These are phyloP conservation scores for Niebla homalea DNA, from an alignment of 495 filamentous ascomycete species.

Conservation along the genomic window DNA sequence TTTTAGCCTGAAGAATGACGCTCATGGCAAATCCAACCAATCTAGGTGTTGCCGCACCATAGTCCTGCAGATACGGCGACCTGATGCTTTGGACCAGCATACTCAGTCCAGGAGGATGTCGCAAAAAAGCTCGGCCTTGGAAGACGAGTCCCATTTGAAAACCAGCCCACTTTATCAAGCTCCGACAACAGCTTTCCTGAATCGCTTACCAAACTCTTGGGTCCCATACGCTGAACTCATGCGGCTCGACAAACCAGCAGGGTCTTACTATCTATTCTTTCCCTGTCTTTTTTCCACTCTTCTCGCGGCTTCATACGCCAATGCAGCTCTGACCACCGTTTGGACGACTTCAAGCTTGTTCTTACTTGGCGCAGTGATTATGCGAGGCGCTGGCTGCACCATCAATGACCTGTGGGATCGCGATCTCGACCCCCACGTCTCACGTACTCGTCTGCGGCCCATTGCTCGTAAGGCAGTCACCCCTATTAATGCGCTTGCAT, in stretches of 20 bases:
- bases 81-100: no score
- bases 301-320: constrained; percentile 46
- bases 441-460: constrained; percentile 72
- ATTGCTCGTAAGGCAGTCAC: constrained; percentile 78
- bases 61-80: no score
- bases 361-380: constrained; percentile 75
- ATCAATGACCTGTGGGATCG: constrained; percentile 98
- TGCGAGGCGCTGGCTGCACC: constrained; percentile 95
- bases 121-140: no score
- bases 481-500: constrained; percentile 60
- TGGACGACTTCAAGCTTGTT: constrained; percentile 61
- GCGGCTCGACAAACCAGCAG: constrained; percentile 86
- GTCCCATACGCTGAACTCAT: constrained; percentile 90
- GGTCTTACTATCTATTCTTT: constrained; percentile 91
- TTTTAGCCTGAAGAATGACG: no score
- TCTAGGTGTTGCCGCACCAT: no score
- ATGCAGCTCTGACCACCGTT: constrained; percentile 40
- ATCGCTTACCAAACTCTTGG: constrained; percentile 58
- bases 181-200: constrained; percentile 65
- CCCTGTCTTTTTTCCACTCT: constrained; percentile 83
- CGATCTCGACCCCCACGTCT: constrained; percentile 82
- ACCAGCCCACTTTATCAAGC: constrained; percentile 37
- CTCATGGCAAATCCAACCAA: no score
- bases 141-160: no score
- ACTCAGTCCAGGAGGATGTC: no score